phyloP scores from a whole-genome alignment of 805 yeast genomes.

The Barnettozyma salicaria region DNA sequence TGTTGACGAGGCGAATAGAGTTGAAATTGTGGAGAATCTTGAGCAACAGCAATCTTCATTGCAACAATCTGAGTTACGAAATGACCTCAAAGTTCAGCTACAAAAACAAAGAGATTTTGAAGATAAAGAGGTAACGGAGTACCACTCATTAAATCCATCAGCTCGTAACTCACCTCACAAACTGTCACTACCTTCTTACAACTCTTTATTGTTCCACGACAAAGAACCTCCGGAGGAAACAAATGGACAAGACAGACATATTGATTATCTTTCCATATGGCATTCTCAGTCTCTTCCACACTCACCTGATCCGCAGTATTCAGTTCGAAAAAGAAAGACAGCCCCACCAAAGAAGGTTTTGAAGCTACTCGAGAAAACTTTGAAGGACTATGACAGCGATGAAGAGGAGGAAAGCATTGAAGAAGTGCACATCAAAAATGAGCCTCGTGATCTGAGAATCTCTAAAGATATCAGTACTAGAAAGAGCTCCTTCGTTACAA shows the following conservation, averaged over 20 bases:
- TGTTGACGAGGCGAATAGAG: too few species aligned
- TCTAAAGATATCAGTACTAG: conserved; percentile 6
- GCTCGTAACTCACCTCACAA: conserved; percentile 4
- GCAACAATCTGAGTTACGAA: too few species aligned
- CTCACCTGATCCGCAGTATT: conserved; percentile 22
- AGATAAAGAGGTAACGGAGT: conserved; percentile 3
- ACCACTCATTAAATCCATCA: conserved; percentile 9
- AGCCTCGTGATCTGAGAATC: conserved; percentile 7
- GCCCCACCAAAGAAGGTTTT: conserved; percentile 21
- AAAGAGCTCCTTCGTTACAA: conserved; percentile 20
- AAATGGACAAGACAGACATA: conserved; percentile 9
- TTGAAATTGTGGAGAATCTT: too few species aligned
- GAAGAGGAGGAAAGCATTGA: conserved; percentile 8
- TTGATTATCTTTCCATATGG: conserved; percentile 26
- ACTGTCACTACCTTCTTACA: conserved; percentile 18
- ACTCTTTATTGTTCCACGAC: conserved; percentile 22
- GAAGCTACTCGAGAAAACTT: conserved; percentile 17
- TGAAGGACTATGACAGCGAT: conserved; percentile 10
- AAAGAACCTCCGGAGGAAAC: conserved; percentile 17
- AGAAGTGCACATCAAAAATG: conserved; percentile 6
- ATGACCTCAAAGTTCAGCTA: conserved; percentile 2
- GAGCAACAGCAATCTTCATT: too few species aligned
- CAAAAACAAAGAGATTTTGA: background rate
- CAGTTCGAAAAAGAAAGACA: conserved; percentile 12
- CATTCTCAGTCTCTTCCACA: conserved; percentile 27